Conservation (phyloP, 805 yeast species). For the Candida andamanensis region DNA sequence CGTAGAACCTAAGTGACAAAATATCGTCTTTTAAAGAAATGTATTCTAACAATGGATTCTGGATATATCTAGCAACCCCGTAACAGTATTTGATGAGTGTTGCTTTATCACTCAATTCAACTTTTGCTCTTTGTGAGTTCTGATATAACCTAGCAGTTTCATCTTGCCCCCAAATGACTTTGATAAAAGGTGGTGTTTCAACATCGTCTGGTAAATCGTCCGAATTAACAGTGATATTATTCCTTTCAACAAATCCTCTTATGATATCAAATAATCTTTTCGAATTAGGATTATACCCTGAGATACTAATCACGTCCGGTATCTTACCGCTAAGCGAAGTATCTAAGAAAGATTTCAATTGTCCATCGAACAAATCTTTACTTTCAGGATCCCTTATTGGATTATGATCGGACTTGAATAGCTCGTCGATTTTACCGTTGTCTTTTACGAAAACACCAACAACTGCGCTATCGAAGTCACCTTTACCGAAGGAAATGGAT, state of each 20-base stretch:
- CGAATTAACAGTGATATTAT: constrained; percentile 48
- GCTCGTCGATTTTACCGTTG: constrained; percentile 71
- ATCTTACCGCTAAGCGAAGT: constrained; percentile 43
- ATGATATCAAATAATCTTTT: constrained; percentile 56
- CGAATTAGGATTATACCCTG: constrained; percentile 79
- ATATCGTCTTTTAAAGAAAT: constrained; percentile 75
- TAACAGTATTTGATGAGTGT: constrained; percentile 77
- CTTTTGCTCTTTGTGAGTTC: constrained; percentile 65
- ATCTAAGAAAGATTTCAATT: constrained; percentile 62
- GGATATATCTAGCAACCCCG: constrained; percentile 86
- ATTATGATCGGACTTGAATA: constrained; percentile 70
- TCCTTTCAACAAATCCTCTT: constrained; percentile 49
- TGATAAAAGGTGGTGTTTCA: constrained; percentile 50
- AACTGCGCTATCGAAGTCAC: constrained; percentile 78
- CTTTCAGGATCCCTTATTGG: constrained; percentile 47
- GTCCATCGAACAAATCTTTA: constrained; percentile 48
- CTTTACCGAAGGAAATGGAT: constrained; percentile 82
- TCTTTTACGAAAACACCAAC: constrained; percentile 77
- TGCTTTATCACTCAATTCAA: constrained; percentile 82
- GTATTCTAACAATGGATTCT: constrained; percentile 89
- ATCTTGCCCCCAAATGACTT: constrained; percentile 80
- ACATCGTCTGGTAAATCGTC: constrained; percentile 33
- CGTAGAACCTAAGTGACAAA: constrained; percentile 60
- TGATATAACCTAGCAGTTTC: constrained; percentile 90
- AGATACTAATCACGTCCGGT: constrained; percentile 88